A percentile compares a stretch with the other conserved stretches of the same genome.
Evolutionary conservation across 1,284 basidiomycete species (phyloP).

Genomic region (Ceratorhiza oryzae-sativae): DNA sequence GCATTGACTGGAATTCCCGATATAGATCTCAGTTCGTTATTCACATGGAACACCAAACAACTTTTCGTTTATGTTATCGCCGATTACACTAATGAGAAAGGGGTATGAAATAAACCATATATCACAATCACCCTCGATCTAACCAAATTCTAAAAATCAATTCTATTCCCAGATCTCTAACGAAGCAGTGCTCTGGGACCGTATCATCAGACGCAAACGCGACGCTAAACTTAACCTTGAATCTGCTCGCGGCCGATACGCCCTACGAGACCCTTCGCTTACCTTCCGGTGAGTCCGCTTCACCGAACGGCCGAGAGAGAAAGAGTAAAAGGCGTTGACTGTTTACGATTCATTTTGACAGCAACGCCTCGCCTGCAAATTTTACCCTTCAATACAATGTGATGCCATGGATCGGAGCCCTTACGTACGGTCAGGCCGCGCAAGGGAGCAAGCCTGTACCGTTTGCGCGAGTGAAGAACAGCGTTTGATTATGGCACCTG

Average conservation of each 20-base stretch:
- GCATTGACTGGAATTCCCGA: constrained; percentile 29
- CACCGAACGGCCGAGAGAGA: neutral
- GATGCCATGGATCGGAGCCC: constrained; percentile 86
- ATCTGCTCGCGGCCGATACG: constrained; percentile 80
- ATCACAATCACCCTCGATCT: neutral
- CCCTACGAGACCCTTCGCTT: constrained; percentile 76
- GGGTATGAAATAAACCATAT: constrained; percentile 59
- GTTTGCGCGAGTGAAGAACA: constrained; percentile 53
- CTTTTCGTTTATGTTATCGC: constrained; percentile 84
- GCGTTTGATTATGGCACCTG: neutral
- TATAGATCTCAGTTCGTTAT: constrained; percentile 78
- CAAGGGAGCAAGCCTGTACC: constrained; percentile 62
- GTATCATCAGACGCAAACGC: constrained; percentile 78
- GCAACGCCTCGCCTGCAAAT: constrained; percentile 67
- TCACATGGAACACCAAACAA: constrained; percentile 96
- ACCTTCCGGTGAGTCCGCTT: constrained; percentile 73
- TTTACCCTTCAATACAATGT: constrained; percentile 87
- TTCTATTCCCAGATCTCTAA: constrained; percentile 66
- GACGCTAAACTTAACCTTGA: constrained; percentile 72
- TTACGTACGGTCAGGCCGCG: constrained; percentile 78
- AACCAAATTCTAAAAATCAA: constrained; percentile 16
- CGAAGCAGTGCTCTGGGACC: constrained; percentile 89
- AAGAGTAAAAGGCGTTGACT: neutral
- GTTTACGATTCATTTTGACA: constrained; percentile 48
- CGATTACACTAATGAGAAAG: constrained; percentile 74